These are phyloP conservation scores for Leishmania mexicana DNA, from an alignment of 208 protist genomes.

Conservation along the genomic window DNA sequence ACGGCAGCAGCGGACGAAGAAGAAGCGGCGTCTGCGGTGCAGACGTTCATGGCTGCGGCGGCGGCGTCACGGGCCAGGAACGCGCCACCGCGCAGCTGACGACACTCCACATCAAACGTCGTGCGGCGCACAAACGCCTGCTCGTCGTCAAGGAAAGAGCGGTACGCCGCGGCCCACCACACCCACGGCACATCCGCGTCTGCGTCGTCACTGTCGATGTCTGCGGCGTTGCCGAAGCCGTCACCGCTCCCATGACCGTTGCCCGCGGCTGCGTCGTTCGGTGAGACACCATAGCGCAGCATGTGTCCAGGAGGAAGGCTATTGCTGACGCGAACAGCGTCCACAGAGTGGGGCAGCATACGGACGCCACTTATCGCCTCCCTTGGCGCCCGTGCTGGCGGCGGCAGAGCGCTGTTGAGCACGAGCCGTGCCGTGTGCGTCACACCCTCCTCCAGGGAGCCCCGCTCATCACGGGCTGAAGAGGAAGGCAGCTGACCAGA, in stretches of 20 bases:
- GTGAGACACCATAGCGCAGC: neutral
- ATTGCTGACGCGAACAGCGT: neutral
- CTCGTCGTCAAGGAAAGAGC: conserved; percentile 74
- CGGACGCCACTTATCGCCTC: neutral
- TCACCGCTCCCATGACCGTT: neutral
- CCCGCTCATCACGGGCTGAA: neutral
- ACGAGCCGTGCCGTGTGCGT: conserved; percentile 30
- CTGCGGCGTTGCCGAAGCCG: too few relatives aligned
- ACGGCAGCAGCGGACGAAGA: neutral
- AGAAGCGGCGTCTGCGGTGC: neutral
- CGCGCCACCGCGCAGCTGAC: conserved; percentile 35
- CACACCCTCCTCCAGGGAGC: conserved; percentile 3
- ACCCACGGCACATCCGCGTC: conserved; percentile 50
- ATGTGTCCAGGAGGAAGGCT: neutral
- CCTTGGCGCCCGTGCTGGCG: conserved; percentile 16
- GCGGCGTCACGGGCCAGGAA: conserved; percentile 6
- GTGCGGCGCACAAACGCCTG: conserved; percentile 77
- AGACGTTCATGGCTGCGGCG: neutral
- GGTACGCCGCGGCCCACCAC: conserved; percentile 79
- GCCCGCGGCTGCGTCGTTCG: neutral
- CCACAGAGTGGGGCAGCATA: neutral
- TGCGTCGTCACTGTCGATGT: neutral
- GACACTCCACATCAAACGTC: conserved; percentile 77
- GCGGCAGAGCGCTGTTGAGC: conserved; percentile 32
- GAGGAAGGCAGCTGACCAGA: neutral